Conservation (phyloP, 306 rosid genomes). For the Prunus armeniaca region DNA sequence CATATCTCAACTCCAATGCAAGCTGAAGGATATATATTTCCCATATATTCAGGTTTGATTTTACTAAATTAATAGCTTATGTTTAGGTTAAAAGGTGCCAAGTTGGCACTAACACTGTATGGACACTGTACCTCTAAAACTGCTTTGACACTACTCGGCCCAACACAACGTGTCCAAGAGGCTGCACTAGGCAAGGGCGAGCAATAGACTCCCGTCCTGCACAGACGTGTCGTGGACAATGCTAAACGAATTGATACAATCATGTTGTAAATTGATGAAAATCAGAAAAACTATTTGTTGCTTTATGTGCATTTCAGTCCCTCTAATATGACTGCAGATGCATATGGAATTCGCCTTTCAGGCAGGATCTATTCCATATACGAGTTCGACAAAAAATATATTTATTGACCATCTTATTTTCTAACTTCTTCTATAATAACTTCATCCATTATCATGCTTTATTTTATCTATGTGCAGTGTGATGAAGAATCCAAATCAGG, state of each 20-base stretch:
- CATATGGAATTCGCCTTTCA: background rate
- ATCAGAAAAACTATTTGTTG: background rate
- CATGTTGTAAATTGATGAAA: background rate
- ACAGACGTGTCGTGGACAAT: background rate
- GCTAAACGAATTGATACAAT: background rate
- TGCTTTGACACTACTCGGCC: too few relatives aligned
- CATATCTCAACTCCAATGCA: slow-evolving; percentile 40
- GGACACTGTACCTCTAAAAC: background rate
- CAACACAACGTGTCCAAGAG: background rate
- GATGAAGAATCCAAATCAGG: slow-evolving; percentile 43
- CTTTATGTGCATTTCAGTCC: background rate
- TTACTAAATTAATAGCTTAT: background rate
- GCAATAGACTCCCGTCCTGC: background rate
- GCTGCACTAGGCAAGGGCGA: background rate
- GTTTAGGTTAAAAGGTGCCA: too few relatives aligned
- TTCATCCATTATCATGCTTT: background rate
- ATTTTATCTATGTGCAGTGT: slow-evolving; percentile 36
- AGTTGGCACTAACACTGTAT: background rate
- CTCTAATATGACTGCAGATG: background rate
- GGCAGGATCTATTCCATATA: background rate
- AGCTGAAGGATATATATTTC: slow-evolving; percentile 61
- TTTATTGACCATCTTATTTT: background rate
- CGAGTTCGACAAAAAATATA: background rate
- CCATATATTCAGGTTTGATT: slow-evolving; percentile 64
- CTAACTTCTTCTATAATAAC: background rate